These are phyloP conservation scores for Solanum corneliomulleri DNA, from an alignment of 257 asterid genomes.

Conservation along the genomic window DNA sequence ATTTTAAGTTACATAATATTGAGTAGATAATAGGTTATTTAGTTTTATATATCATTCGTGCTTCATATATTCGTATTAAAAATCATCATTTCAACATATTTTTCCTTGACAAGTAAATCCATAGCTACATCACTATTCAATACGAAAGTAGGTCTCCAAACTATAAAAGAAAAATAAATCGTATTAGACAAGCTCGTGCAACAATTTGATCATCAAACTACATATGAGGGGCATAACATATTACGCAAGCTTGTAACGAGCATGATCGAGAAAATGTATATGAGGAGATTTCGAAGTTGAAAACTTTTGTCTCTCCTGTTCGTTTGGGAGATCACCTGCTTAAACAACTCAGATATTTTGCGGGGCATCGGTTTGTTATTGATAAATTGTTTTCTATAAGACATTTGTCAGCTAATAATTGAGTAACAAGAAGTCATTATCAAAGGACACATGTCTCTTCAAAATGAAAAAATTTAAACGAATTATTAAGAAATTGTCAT, in stretches of 20 bases:
- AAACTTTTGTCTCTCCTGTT: not conserved
- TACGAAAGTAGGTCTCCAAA: not conserved
- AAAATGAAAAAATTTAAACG: not conserved
- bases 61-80: not conserved
- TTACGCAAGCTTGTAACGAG: not conserved
- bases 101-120: fast-evolving
- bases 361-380: not conserved
- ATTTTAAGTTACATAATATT: not conserved
- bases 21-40: not conserved
- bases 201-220: not conserved
- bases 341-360: not conserved
- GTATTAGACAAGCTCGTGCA: not conserved
- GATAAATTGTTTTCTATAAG: not conserved
- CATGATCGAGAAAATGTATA: not conserved
- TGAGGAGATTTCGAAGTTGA: not conserved
- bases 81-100: fast-evolving
- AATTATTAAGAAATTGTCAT: not conserved
- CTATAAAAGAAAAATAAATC: not conserved
- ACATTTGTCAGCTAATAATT: not conserved
- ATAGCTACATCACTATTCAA: not conserved
- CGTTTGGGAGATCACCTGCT: not conserved
- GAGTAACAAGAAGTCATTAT: not conserved
- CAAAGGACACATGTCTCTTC: not conserved
- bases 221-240: not conserved
- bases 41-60: not conserved